A percentile compares a stretch with the other conserved stretches of the same genome.
phyloP scores from a whole-genome alignment of 352 stramenopile species.

The Pythium diclinum region DNA sequence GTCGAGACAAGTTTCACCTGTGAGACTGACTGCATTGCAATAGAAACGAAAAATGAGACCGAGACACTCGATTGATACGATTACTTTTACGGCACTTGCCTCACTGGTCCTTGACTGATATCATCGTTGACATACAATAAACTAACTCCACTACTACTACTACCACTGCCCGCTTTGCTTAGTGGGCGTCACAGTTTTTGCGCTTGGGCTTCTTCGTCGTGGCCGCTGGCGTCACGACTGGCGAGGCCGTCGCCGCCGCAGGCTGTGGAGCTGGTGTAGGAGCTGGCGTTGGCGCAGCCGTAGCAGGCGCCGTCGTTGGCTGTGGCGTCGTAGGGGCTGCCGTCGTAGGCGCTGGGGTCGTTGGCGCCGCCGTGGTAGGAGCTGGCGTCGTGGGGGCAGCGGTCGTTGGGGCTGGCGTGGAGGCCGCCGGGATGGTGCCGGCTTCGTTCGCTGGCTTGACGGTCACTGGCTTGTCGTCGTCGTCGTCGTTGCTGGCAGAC shows the following conservation, averaged over 20 bases:
- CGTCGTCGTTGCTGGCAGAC: not conserved
- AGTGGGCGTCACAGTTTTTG: constrained; percentile 22
- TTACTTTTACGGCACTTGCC: not conserved
- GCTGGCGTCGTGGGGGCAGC: constrained; percentile 10
- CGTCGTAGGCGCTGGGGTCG: constrained; percentile 18
- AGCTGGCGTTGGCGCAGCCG: not conserved
- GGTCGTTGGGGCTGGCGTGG: not conserved
- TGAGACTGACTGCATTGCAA: too few species aligned
- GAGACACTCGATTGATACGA: not conserved
- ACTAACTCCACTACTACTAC: not conserved
- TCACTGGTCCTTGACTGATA: not conserved
- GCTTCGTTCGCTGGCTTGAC: constrained; percentile 24
- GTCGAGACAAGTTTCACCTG: too few species aligned
- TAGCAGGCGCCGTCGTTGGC: not conserved
- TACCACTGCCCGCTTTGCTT: not conserved
- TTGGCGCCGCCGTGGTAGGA: constrained; percentile 14
- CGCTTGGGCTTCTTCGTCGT: constrained; percentile 18
- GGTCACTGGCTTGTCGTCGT: constrained; percentile 15
- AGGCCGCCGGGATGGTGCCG: constrained; percentile 4
- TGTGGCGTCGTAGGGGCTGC: not conserved
- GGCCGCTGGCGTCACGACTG: constrained; percentile 8
- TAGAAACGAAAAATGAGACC: not conserved
- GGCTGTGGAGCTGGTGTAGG: not conserved
- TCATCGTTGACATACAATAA: not conserved
- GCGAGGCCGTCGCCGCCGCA: constrained; percentile 1